phyloP scores from a whole-genome alignment of 352 stramenopile genomes.

The Pythium coloratum region DNA sequence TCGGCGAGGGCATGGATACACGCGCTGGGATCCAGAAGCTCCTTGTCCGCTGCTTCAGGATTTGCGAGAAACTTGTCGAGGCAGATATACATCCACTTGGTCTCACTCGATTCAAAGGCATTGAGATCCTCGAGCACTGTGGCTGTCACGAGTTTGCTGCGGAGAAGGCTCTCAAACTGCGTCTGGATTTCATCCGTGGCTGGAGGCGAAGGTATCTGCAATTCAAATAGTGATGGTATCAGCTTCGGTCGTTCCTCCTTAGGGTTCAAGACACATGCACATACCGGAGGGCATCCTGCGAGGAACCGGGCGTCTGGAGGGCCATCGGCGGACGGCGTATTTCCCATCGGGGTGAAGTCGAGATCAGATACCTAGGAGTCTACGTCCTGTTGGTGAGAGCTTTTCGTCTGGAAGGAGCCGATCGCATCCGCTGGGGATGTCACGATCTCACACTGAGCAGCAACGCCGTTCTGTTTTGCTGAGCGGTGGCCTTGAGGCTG shows the following conservation, averaged over 20 bases:
- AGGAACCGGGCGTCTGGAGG: conserved; percentile 44
- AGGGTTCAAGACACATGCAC: background rate
- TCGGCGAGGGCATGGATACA: conserved; percentile 51
- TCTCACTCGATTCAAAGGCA: conserved; percentile 42
- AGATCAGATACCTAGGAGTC: conserved; percentile 5
- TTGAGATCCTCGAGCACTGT: conserved; percentile 44
- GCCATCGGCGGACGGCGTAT: conserved; percentile 34
- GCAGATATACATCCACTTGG: conserved; percentile 76
- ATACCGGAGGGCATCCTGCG: conserved; percentile 57
- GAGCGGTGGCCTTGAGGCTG: background rate
- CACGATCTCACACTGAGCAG: background rate
- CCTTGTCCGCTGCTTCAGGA: conserved; percentile 33
- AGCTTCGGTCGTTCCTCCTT: background rate
- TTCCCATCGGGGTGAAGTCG: conserved; percentile 49
- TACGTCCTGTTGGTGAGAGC: conserved; percentile 2
- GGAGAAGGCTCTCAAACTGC: conserved; percentile 52
- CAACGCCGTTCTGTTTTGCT: background rate
- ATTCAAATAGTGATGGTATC: background rate
- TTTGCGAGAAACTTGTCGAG: conserved; percentile 47
- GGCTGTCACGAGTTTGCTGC: conserved; percentile 25
- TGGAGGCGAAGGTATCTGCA: conserved; percentile 54
- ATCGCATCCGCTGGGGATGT: background rate
- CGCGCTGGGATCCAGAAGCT: conserved; percentile 50
- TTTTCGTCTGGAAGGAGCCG: background rate
- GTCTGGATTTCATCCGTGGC: conserved; percentile 35